Conservation (phyloP, 306 rosid species). For the Abrus pulchellus region DNA sequence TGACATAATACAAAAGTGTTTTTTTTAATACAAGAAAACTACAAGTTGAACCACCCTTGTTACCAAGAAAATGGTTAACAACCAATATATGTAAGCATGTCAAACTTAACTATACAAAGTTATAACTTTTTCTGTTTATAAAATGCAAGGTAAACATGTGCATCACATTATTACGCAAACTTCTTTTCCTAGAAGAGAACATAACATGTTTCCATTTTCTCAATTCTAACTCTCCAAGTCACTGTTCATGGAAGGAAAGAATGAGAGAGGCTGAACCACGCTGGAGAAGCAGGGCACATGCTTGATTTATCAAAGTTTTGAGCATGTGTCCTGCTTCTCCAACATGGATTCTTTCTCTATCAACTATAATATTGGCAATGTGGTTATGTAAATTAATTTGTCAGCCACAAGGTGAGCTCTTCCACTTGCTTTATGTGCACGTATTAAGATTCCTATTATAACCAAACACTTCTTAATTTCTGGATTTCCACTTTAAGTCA, state of each 20-base stretch:
- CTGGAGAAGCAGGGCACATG: slow-evolving; percentile 98
- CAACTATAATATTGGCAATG: not conserved
- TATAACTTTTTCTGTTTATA: slow-evolving; percentile 23
- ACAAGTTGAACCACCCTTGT: slow-evolving; percentile 56
- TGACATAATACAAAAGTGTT: slow-evolving; percentile 24
- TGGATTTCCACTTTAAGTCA: not conserved
- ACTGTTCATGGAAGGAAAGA: slow-evolving; percentile 11
- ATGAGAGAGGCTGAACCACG: slow-evolving; percentile 58
- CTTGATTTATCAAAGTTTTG: slow-evolving; percentile 48
- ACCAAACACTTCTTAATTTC: not conserved
- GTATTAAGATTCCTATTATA: not conserved
- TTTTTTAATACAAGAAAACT: slow-evolving; percentile 42
- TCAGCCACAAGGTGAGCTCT: slow-evolving; percentile 39
- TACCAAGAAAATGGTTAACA: slow-evolving; percentile 52
- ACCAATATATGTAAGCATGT: slow-evolving; percentile 28
- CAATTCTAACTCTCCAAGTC: slow-evolving; percentile 24
- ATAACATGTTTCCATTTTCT: slow-evolving; percentile 12
- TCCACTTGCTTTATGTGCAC: not conserved
- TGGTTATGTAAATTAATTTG: not conserved
- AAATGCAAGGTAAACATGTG: slow-evolving; percentile 39
- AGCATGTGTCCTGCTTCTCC: slow-evolving; percentile 74
- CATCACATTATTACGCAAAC: slow-evolving; percentile 28
- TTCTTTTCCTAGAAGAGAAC: not conserved
- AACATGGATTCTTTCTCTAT: slow-evolving; percentile 68
- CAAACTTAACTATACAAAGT: slow-evolving; percentile 16